These are phyloP conservation scores for Aspergillus spinulosporus DNA, from an alignment of 2,329 filamentous ascomycete genomes.

Conservation along the genomic window DNA sequence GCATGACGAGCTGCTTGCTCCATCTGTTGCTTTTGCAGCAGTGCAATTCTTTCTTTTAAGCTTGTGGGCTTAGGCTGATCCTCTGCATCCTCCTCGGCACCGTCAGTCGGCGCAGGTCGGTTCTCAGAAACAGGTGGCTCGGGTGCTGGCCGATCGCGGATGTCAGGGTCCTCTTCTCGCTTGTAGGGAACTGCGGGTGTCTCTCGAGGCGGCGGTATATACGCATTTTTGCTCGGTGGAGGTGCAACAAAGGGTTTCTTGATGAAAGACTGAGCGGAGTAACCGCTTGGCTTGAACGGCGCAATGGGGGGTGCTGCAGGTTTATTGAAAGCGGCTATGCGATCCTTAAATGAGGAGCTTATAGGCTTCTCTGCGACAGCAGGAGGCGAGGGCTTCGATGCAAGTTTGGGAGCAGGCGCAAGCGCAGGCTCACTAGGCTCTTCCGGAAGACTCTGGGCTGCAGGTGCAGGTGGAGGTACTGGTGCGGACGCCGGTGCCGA, in stretches of 20 bases:
- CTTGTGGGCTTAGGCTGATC: slow-evolving; percentile 89
- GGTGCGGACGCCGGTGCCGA: slow-evolving; percentile 27
- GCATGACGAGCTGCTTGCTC: slow-evolving; percentile 84
- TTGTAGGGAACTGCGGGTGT: slow-evolving; percentile 75
- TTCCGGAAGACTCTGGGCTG: slow-evolving; percentile 29
- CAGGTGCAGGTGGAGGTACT: slow-evolving; percentile 29
- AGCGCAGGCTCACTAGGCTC: slow-evolving; percentile 41
- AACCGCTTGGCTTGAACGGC: slow-evolving; percentile 79
- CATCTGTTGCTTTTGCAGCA: slow-evolving; percentile 89
- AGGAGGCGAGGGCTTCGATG: slow-evolving; percentile 63
- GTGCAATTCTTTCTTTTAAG: slow-evolving; percentile 90
- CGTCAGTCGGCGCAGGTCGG: slow-evolving; percentile 40
- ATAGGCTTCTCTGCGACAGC: slow-evolving; percentile 70
- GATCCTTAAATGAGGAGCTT: slow-evolving; percentile 82
- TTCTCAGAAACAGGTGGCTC: slow-evolving; percentile 39
- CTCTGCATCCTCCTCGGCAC: slow-evolving; percentile 59
- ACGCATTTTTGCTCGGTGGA: slow-evolving; percentile 88
- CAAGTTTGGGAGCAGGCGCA: slow-evolving; percentile 38
- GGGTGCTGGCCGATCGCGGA: slow-evolving; percentile 34
- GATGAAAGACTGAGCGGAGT: slow-evolving; percentile 68
- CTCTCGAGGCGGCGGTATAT: slow-evolving; percentile 73
- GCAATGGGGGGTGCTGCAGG: slow-evolving; percentile 77
- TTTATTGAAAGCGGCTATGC: slow-evolving; percentile 97
- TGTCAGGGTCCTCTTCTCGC: slow-evolving; percentile 76
- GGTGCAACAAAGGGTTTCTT: slow-evolving; percentile 97